Percentiles rank a stretch among this genome's conserved stretches.
Evolutionary conservation across 768 basidiomycete species (phyloP).

Genomic region (Tricholoma furcatifolium): DNA sequence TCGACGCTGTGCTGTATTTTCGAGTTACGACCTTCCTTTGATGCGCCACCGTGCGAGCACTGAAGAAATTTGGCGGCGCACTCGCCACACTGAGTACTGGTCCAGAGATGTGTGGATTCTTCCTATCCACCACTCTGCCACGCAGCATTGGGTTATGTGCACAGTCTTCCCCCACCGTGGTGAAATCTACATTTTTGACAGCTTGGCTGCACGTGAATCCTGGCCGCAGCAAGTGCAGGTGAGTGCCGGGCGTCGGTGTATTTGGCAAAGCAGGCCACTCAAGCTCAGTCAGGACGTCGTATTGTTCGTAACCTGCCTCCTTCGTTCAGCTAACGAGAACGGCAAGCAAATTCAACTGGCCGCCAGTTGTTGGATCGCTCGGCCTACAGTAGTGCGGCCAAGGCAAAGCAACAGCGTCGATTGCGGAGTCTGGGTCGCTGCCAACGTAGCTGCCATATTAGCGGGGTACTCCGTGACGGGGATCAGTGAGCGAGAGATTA

Average conservation of each 20-base stretch:
- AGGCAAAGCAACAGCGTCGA: neutral
- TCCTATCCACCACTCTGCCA: slow-evolving; percentile 28
- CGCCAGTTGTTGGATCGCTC: neutral
- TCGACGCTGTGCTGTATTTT: neutral
- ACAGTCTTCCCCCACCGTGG: slow-evolving; percentile 12
- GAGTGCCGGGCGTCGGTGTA: neutral
- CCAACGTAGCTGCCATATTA: neutral
- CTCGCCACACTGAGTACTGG: slow-evolving; percentile 25
- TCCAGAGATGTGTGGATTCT: slow-evolving; percentile 33
- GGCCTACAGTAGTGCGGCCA: neutral
- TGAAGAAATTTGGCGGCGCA: slow-evolving; percentile 20
- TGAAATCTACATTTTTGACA: slow-evolving; percentile 31
- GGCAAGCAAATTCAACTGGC: neutral
- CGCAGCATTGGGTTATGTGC: slow-evolving; percentile 34
- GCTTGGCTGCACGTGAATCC: slow-evolving; percentile 16
- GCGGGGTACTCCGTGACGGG: neutral
- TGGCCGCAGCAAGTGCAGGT: slow-evolving; percentile 11
- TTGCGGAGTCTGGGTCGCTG: neutral
- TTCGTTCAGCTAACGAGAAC: neutral
- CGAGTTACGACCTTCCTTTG: neutral
- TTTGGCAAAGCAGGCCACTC: neutral
- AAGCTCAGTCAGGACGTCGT: neutral
- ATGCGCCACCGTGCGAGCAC: slow-evolving; percentile 18
- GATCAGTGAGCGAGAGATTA: neutral
- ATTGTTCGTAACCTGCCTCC: neutral